Base-by-base conservation (phyloP, 1,284 basidiomycete species). In the Fereydounia khargensis region DNA sequence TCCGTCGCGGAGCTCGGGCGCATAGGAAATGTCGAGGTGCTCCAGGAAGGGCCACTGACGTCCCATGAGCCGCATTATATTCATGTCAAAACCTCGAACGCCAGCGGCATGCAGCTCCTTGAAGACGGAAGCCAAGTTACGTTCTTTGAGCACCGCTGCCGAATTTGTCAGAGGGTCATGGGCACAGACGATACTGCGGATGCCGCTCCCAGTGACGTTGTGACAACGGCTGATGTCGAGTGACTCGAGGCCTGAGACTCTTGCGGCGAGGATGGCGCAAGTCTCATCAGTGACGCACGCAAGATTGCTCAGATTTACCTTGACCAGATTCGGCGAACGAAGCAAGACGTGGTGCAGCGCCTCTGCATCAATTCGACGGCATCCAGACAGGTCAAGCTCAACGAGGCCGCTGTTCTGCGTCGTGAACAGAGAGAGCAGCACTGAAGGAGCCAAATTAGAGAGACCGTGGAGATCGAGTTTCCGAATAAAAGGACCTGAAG, bases 151-250 rank as follows among this genome's bases (percentile, higher is more conserved):
- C 2, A 47, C 32, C 6, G 52, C 39, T 3, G 43, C 41, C 3
- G 24, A 8, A 10, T 47, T 42, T 6, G 27, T 34, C 19, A 39
- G 40, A 36, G 37, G 34, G 16, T 47, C 37, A 18, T 53, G 51
- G n/a, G 53, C 46, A n/a, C 46, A 40, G 32, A 58, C 44, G 43
- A 71, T 70, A 21, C 54, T 45, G 11, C 69, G 51, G 6, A 81
- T 77, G 2, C 88, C 87, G 8, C 80, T 77, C 0, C 84, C 85
- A 45, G 84, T 82, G 51, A 94, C 78, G 57, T 84, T 83, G 17
- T 76, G 65, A 70, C 91, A 95, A 56, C 86, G 81, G 47, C 83
- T 83, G 54, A 92, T 77, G 76, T 95, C 84, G 41, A 95, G 79
- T 1, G 79, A 79, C 10, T 79, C 75, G 21, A 94, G 78, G 1